Percentiles rank a stretch among this genome's conserved stretches.
These are phyloP conservation scores for Zygosaccharomyces lentus DNA, from an alignment of 805 yeast species.

Conservation along the genomic window DNA sequence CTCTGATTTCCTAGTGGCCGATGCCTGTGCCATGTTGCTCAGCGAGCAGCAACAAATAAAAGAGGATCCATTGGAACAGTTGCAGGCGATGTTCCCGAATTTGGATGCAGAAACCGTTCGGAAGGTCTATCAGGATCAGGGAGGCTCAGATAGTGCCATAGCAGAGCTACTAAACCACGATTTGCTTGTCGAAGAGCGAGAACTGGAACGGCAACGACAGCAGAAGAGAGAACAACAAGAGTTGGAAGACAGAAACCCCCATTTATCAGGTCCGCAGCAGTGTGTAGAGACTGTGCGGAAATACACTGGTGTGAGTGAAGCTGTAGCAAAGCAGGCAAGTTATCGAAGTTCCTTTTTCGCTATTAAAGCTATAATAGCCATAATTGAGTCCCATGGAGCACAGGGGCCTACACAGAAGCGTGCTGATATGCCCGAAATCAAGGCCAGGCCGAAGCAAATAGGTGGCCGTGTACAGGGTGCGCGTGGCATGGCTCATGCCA, in stretches of 20 bases:
- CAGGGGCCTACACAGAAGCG: background rate
- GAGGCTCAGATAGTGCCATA: conserved; percentile 29
- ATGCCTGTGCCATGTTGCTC: conserved; percentile 26
- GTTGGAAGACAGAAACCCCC: background rate
- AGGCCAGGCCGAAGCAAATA: background rate
- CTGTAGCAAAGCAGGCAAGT: conserved; percentile 25
- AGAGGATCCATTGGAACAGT: conserved; percentile 13
- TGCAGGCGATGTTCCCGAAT: conserved; percentile 47
- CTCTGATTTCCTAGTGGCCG: conserved; percentile 20
- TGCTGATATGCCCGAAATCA: background rate
- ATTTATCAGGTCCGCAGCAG: background rate
- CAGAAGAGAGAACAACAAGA: background rate
- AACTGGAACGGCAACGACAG: conserved; percentile 7
- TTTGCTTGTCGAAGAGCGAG: conserved; percentile 15
- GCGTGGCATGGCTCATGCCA: conserved; percentile 19
- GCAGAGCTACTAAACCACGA: conserved; percentile 21
- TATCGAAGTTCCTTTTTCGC: conserved; percentile 31
- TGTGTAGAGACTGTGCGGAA: conserved; percentile 19
- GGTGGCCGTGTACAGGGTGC: conserved; percentile 39
- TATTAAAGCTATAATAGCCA: conserved; percentile 37
- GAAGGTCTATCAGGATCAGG: conserved; percentile 30
- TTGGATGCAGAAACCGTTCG: conserved; percentile 32
- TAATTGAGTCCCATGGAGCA: conserved; percentile 19
- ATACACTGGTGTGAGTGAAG: conserved; percentile 19
- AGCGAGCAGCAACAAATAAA: conserved; percentile 15